These are phyloP conservation scores for Phialophora tarda DNA, from an alignment of 2,329 filamentous ascomycete species.

Conservation along the genomic window DNA sequence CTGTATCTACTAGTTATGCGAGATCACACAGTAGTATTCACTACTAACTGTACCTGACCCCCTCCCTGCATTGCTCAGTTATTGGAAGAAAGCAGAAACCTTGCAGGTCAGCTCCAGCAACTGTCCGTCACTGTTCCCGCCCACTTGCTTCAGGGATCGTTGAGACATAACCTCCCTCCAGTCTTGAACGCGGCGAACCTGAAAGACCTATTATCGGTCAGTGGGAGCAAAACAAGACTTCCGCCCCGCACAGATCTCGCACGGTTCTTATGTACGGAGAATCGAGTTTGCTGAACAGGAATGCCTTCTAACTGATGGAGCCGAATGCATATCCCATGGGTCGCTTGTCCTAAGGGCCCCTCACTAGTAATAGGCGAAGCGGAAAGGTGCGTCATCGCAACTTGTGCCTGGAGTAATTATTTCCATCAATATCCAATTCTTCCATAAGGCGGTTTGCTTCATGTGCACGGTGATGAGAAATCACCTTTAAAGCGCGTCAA, in stretches of 20 bases:
- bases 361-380: conserved; percentile 4
- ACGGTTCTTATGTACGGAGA: neutral
- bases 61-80: neutral
- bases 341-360: neutral
- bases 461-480: neutral
- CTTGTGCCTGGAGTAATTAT: conserved; percentile 12
- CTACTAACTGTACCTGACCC: too few relatives aligned
- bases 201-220: neutral
- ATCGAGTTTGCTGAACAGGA: neutral
- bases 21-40: too few relatives aligned
- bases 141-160: neutral
- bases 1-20: neutral
- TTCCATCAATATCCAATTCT: conserved; percentile 10
- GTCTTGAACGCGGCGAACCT: neutral
- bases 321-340: neutral
- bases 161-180: neutral
- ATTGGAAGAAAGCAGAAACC: neutral
- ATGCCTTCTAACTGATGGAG: neutral
- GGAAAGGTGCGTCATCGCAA: conserved; percentile 18
- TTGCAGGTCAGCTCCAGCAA: neutral
- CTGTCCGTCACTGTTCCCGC: neutral
- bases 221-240: neutral
- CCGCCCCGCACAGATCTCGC: neutral
- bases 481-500: neutral
- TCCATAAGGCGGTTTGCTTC: conserved; percentile 13